Evolutionary conservation across 2,329 filamentous ascomycete genomes (phyloP).

Genomic region (Colletotrichum noveboracense): DNA sequence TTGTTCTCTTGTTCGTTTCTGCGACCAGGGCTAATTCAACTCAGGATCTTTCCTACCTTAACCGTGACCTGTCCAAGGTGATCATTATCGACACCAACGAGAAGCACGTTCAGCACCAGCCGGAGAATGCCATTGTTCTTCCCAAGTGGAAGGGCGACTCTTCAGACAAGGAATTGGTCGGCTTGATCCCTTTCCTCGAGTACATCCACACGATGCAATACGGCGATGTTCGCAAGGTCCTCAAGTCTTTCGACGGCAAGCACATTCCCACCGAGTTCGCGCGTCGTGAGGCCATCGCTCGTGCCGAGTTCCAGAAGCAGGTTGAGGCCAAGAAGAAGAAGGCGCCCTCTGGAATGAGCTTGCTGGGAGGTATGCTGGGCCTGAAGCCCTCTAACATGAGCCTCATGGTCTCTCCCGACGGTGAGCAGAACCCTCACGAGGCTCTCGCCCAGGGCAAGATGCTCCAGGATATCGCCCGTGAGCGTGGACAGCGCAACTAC

Average conservation of each 20-base stretch:
- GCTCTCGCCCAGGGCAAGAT: constrained; percentile 93
- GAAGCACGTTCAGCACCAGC: constrained; percentile 83
- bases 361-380: constrained; percentile 75
- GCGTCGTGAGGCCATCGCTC: constrained; percentile 82
- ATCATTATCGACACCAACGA: constrained; percentile 91
- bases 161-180: constrained; percentile 84
- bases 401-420: constrained; percentile 64
- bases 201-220: constrained; percentile 95
- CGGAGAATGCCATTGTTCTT: constrained; percentile 94
- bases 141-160: constrained; percentile 87
- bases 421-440: constrained; percentile 74
- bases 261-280: constrained; percentile 92
- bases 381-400: constrained; percentile 74
- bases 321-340: constrained; percentile 69
- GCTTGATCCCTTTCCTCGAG: constrained; percentile 94
- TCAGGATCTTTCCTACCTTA: constrained; percentile 95
- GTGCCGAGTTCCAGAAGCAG: constrained; percentile 84
- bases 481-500: constrained; percentile 90
- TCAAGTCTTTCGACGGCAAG: constrained; percentile 88
- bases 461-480: constrained; percentile 91
- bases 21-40: constrained; percentile 18
- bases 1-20: neutral
- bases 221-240: constrained; percentile 81
- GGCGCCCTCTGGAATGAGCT: constrained; percentile 66
- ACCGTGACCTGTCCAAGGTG: constrained; percentile 93